These are phyloP conservation scores for Fusarium xylarioides DNA, from an alignment of 2,329 filamentous ascomycete species.

Conservation along the genomic window DNA sequence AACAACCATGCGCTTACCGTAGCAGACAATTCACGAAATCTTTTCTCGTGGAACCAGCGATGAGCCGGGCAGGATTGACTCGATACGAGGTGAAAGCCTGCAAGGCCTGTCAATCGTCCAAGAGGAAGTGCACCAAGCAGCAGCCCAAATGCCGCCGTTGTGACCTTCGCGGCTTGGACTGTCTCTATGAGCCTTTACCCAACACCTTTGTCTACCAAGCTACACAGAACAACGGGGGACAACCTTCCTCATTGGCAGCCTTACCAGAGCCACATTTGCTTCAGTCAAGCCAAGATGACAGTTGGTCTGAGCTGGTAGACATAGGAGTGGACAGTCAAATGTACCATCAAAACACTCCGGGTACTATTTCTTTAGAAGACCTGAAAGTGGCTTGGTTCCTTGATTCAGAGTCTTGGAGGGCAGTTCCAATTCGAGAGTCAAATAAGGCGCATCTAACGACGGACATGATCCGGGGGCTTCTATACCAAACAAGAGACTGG, in stretches of 20 bases:
- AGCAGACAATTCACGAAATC: neutral
- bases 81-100: slow-evolving; percentile 12
- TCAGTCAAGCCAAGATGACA: neutral
- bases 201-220: slow-evolving; percentile 14
- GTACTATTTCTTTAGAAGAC: slow-evolving; percentile 11
- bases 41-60: neutral
- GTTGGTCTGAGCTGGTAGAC: neutral
- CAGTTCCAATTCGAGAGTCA: neutral
- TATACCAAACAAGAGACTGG: slow-evolving; percentile 15
- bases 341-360: neutral
- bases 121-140: slow-evolving; percentile 33
- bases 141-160: slow-evolving; percentile 30
- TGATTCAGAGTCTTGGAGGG: slow-evolving; percentile 5
- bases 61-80: neutral
- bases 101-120: slow-evolving; percentile 22
- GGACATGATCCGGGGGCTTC: neutral
- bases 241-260: neutral
- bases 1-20: neutral
- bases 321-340: neutral
- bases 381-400: slow-evolving; percentile 28
- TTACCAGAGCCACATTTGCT: neutral
- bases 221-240: neutral
- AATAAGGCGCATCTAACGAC: slow-evolving; percentile 2
- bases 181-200: slow-evolving; percentile 32
- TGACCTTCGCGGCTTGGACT: slow-evolving; percentile 18